A percentile compares a stretch with the other conserved stretches of the same genome.
These are phyloP conservation scores for Abrus precatorius DNA, from an alignment of 306 rosid species.

Conservation along the genomic window DNA sequence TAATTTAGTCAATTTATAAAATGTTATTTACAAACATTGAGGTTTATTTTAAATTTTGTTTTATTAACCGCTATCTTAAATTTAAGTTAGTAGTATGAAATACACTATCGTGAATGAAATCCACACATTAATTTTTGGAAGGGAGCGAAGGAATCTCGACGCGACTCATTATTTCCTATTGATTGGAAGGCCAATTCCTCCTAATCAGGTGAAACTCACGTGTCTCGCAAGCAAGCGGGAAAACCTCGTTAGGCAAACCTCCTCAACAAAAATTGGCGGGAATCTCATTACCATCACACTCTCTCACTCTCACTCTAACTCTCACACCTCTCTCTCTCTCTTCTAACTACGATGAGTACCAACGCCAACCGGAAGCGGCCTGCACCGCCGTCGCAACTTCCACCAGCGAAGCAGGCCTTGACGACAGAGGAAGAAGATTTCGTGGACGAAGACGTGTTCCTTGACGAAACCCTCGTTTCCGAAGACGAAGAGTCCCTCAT, in stretches of 20 bases:
- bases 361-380: conserved; percentile 67
- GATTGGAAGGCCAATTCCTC: not conserved
- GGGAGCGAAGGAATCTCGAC: too few species aligned
- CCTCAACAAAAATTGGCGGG: conserved; percentile 67
- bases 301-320: not conserved
- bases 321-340: not conserved
- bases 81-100: too few species aligned
- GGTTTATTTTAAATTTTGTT: too few species aligned
- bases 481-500: conserved; percentile 81
- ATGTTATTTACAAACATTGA: too few species aligned
- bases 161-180: too few species aligned
- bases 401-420: conserved; percentile 64
- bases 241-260: conserved; percentile 14
- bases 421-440: conserved; percentile 79
- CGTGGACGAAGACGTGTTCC: conserved; percentile 88
- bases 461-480: conserved; percentile 73
- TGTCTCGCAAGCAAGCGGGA: conserved; percentile 43
- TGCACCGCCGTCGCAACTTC: conserved; percentile 57
- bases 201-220: not conserved
- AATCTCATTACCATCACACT: conserved; percentile 32
- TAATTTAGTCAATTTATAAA: too few species aligned
- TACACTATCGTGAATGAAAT: too few species aligned
- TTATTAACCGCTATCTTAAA: too few species aligned
- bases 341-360: conserved; percentile 40
- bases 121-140: too few species aligned